A percentile compares a stretch with the other conserved stretches of the same genome.
phyloP scores from a whole-genome alignment of 352 stramenopile species.

The Pythium utonaiense region DNA sequence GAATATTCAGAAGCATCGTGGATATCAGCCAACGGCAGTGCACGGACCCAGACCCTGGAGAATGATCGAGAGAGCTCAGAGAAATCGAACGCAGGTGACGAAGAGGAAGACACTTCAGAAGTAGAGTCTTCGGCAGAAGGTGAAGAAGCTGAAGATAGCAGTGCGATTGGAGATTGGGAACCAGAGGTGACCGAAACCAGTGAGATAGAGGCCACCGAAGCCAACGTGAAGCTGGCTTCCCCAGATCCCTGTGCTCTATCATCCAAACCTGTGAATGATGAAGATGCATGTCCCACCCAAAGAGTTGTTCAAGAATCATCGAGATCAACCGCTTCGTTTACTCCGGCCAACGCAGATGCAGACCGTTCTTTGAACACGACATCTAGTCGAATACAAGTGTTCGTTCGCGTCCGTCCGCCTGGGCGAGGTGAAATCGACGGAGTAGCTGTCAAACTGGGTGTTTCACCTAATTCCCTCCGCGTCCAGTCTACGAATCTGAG shows the following conservation, averaged over 20 bases:
- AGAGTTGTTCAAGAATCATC: not conserved
- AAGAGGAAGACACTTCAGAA: not conserved
- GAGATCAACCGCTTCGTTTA: not conserved
- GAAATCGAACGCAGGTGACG: not conserved
- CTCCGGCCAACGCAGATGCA: too few species aligned
- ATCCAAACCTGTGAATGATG: not conserved
- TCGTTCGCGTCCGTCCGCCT: constrained; percentile 64
- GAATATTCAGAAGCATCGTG: not conserved
- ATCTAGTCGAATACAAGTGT: constrained; percentile 50
- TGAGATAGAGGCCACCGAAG: not conserved
- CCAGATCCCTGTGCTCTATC: not conserved
- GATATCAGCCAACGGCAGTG: not conserved
- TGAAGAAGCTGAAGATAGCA: not conserved
- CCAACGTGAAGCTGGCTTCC: not conserved
- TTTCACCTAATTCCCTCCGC: constrained; percentile 24
- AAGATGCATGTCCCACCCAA: not conserved
- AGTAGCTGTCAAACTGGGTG: constrained; percentile 34
- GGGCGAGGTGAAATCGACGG: constrained; percentile 16
- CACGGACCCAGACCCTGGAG: not conserved
- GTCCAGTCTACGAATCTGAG: constrained; percentile 12
- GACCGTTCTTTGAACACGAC: not conserved
- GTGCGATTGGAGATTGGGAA: not conserved
- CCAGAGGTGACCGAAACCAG: not conserved
- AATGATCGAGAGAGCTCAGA: not conserved
- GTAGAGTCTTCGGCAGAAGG: constrained; percentile 1